Base-by-base conservation (phyloP, 1,284 basidiomycete species). In the Ceratobasidium sp. region DNA sequence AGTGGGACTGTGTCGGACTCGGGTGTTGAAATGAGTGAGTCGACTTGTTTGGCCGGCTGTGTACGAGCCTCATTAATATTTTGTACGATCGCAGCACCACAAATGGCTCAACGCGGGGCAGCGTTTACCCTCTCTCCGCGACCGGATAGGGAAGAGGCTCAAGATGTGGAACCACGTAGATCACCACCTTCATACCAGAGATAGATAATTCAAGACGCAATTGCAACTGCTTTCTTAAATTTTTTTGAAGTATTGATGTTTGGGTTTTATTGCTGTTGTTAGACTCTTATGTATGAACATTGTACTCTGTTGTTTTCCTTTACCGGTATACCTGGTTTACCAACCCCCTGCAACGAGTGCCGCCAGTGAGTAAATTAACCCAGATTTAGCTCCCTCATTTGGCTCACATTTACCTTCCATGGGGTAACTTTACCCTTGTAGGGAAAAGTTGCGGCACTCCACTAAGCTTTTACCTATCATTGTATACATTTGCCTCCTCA, bases 1-100 rank as follows among this genome's bases (percentile, higher is more conserved):
- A 60, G 39, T 7, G 64, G 44, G 64, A 66, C 28, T n/a, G 64
- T 23, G 64, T 15, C 64, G 20, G 64, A 66, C 26, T 49, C 64
- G 7, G 64, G 60, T 40, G 60, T 61, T 18, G 64, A 66, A 44
- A 49, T 42, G 44, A 66, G 64, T 66, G 40, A 66, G 64, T 61
- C 58, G 33, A 33, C 40, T 40, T 10, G 10, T 2, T 6, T 18
- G 5, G 9, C 7, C 60, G 33, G 2, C 33, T 20, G 15, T 0
- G 3, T 40, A 51, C n/a, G n/a, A 13, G 5, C 15, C 49, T 51
- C 15, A 51, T 18, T 33, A 4, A 33, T 13, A 26, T 58, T 18
- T 58, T 26, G 23, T 3, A 12, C 26, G 23, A 23, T 1, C 13
- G 15, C 20, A 61, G 60, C 26, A 33, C 33, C 60, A 40, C 60